These are phyloP conservation scores for Stagonosporopsis vannaccii DNA, from an alignment of 2,329 filamentous ascomycete species.

Conservation along the genomic window DNA sequence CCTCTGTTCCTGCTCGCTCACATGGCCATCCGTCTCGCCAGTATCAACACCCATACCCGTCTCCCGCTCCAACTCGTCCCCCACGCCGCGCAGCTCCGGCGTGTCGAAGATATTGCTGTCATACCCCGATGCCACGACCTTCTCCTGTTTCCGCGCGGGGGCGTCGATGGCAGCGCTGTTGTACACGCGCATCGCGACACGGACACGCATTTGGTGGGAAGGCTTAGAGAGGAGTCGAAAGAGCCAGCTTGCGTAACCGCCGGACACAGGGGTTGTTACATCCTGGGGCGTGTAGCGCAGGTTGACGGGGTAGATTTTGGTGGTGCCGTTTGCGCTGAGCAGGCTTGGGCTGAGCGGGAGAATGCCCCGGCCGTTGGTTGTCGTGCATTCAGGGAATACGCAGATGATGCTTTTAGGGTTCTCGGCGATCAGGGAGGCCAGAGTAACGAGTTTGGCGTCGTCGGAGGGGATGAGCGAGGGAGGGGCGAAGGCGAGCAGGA, in stretches of 20 bases:
- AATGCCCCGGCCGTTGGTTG: conserved; percentile 91
- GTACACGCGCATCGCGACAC: conserved; percentile 79
- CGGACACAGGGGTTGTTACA: conserved; percentile 87
- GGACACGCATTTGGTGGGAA: conserved; percentile 87
- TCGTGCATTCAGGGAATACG: conserved; percentile 92
- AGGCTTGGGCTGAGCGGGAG: conserved; percentile 82
- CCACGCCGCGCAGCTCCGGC: conserved; percentile 32
- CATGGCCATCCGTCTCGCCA: conserved; percentile 16
- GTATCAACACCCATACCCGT: conserved; percentile 28
- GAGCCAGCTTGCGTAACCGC: conserved; percentile 74
- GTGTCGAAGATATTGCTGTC: conserved; percentile 46
- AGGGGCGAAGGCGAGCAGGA: conserved; percentile 73
- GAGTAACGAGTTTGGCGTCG: conserved; percentile 43
- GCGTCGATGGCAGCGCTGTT: conserved; percentile 40
- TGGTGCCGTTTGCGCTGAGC: conserved; percentile 68
- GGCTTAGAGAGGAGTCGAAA: conserved; percentile 87
- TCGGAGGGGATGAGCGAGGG: conserved; percentile 53
- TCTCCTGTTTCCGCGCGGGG: conserved; percentile 19
- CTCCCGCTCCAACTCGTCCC: conserved; percentile 17
- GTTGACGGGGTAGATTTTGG: conserved; percentile 88
- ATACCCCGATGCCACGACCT: conserved; percentile 32
- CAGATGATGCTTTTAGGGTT: conserved; percentile 80
- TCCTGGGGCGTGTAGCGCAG: conserved; percentile 88
- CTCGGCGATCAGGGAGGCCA: conserved; percentile 63
- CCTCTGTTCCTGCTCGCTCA: conserved; percentile 63